These are phyloP conservation scores for Cladosporium velox DNA, from an alignment of 2,329 filamentous ascomycete species.

Conservation along the genomic window DNA sequence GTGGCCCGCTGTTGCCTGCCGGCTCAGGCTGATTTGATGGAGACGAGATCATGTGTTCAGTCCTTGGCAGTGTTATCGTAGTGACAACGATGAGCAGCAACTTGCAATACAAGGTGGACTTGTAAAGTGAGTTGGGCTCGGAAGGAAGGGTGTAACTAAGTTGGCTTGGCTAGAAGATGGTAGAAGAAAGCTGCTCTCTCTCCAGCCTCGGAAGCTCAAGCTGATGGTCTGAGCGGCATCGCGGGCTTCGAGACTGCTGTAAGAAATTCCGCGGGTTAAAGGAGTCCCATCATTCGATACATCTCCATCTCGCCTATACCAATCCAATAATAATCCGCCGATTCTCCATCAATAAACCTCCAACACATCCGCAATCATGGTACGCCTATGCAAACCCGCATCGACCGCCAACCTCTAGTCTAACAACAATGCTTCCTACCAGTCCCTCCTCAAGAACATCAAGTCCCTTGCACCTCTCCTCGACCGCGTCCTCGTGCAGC, in stretches of 20 bases:
- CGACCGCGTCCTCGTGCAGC: constrained; percentile 97
- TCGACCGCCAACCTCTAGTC: background rate
- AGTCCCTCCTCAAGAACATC: constrained; percentile 81
- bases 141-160: background rate
- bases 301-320: constrained; percentile 15
- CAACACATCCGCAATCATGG: constrained; percentile 29
- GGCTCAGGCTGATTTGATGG: background rate
- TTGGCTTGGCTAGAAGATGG: background rate
- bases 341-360: background rate
- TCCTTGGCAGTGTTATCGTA: background rate
- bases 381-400: constrained; percentile 21
- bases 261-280: constrained; percentile 12
- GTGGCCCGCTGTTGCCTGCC: background rate
- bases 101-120: background rate
- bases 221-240: constrained; percentile 5
- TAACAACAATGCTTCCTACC: constrained; percentile 7
- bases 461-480: constrained; percentile 92
- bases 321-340: background rate
- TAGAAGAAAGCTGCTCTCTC: background rate
- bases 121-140: background rate
- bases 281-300: constrained; percentile 18
- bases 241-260: constrained; percentile 8
- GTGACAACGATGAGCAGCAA: background rate
- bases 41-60: background rate
- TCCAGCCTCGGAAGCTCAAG: constrained; percentile 7